Percentiles rank a stretch among this genome's conserved stretches.
phyloP scores from a whole-genome alignment of 257 asterid species.

The Nicotiana attenuata region DNA sequence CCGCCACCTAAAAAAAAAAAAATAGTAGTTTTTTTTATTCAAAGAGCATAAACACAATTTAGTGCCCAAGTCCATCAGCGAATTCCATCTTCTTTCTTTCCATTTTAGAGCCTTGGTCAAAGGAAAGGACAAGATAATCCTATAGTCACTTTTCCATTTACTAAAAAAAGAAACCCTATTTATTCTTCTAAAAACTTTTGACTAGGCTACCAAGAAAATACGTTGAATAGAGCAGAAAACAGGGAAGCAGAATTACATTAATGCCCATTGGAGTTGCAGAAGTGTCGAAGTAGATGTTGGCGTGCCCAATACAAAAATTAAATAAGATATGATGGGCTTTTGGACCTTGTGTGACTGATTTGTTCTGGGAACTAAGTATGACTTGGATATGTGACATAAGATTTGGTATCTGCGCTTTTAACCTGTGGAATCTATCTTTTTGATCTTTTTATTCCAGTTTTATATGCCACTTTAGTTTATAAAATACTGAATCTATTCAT shows the following conservation, averaged over 20 bases:
- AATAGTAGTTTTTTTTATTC: not conserved
- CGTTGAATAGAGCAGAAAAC: not conserved
- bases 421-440: not conserved
- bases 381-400: not conserved
- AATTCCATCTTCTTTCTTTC: not conserved
- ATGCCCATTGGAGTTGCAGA: constrained; percentile 5
- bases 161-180: not conserved
- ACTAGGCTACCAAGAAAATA: not conserved
- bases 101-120: not conserved
- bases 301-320: not conserved
- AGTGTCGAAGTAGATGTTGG: not conserved
- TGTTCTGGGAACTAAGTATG: not conserved
- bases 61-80: not conserved
- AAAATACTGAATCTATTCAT: not conserved
- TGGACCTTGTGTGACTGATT: not conserved
- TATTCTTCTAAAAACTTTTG: not conserved
- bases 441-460: not conserved
- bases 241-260: not conserved
- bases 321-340: not conserved
- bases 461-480: not conserved
- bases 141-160: not conserved
- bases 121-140: not conserved
- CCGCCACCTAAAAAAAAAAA: not conserved
- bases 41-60: not conserved
- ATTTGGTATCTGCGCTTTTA: not conserved